phyloP scores from a whole-genome alignment of 2,329 filamentous ascomycete species.

The Paracoccidioides lutzii region DNA sequence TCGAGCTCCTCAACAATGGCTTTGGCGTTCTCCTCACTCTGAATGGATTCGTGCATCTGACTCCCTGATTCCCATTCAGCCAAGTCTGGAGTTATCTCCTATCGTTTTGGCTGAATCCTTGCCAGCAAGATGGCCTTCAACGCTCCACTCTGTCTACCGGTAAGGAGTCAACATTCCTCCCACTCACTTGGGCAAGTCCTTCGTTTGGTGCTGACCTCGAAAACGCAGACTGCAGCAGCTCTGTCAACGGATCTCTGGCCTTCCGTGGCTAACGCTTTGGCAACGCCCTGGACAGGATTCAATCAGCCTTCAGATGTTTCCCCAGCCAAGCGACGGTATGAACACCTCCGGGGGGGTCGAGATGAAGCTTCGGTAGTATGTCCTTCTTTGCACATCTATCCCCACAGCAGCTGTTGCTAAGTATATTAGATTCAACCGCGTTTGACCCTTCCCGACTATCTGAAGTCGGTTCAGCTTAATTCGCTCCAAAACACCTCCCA shows the following conservation, averaged over 20 bases:
- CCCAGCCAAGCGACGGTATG: conserved; percentile 1
- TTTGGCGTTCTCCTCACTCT: not conserved
- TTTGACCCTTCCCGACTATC: conserved; percentile 17
- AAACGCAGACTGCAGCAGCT: conserved; percentile 32
- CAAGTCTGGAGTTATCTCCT: not conserved
- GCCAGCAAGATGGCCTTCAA: conserved; percentile 38
- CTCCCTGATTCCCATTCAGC: not conserved
- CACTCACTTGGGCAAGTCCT: not conserved
- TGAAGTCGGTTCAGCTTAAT: conserved; percentile 17
- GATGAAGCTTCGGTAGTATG: conserved; percentile 15
- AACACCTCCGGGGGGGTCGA: not conserved
- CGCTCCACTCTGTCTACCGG: conserved; percentile 35
- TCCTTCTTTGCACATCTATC: not conserved
- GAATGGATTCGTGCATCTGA: not conserved
- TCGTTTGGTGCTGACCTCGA: not conserved
- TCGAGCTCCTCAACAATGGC: not conserved
- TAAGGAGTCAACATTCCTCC: conserved; percentile 18
- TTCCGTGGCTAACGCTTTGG: conserved; percentile 28
- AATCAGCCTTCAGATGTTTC: conserved; percentile 13
- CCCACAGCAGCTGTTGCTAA: not conserved
- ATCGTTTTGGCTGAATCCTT: conserved; percentile 1
- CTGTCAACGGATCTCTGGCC: conserved; percentile 33
- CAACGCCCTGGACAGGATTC: conserved; percentile 24
- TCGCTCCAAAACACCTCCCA: conserved; percentile 13
- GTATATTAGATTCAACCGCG: not conserved